Base-by-base conservation (phyloP, 352 stramenopile genomes). In the Pythium sukuiense region DNA sequence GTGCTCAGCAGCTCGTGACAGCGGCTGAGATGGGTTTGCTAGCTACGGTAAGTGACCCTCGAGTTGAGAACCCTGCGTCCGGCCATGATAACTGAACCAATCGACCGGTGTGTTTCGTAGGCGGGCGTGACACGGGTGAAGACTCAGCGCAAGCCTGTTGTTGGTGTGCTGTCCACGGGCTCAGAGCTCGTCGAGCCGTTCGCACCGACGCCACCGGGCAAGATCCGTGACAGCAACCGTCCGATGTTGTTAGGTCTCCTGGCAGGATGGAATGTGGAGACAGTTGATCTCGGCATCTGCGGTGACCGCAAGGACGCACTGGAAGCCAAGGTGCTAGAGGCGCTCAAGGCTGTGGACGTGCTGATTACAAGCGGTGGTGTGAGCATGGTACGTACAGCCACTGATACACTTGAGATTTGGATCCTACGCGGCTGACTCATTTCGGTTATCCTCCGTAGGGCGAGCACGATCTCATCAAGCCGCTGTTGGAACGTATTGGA, bases 341-440 rank as follows among this genome's bases (percentile, higher is more conserved):
- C 74, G 6, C 61, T 94, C 5, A 45, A 77, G 13, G 65, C 72
- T 27, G 71, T 97, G 52, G 94, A 98, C 69, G 88, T 99, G 24
- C 65, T 99, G 24, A 93, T 99, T 50, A 98, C 95, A 0, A 98
- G 89, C 26, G 97, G 97, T 35, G 97, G 97, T 6, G 94, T 98
- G 29, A 98, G 89, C 71, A 98, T 98, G 91, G 76, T 84, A 65
- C 2, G 63, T 48, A 24, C 20, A 24, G 20, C 20, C 20, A 24
- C 20, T 24, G 20, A 24, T 24, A 24, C 20, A 24, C 20, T 24
- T 24, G 20, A 24, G 20, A 24, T 24, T 24, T 24, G 20, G 20
- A 24, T 24, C 20, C 20, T 43, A 18, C 35, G 32, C 5, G 14
- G 16, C 9, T 55, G 5, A 55, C 26, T 18, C 4, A 24, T 55